Conservation (phyloP, 1,139 yeast genomes). For the Ogataea hybrid region DNA sequence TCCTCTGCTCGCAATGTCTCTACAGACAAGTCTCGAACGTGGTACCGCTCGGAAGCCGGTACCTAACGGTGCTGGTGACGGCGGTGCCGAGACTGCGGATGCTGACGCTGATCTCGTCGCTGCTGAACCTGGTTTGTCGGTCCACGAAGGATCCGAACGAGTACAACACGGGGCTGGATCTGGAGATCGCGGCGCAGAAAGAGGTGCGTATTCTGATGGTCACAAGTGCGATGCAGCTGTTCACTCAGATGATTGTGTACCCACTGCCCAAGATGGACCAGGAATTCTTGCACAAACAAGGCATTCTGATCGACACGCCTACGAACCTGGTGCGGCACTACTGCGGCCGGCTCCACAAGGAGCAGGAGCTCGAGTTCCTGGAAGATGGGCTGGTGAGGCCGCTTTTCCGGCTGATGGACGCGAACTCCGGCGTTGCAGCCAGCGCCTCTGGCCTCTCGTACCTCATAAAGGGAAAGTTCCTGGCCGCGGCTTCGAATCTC, state of each 20-base stretch:
- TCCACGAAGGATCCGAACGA: slow-evolving; percentile 35
- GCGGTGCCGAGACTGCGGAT: slow-evolving; percentile 47
- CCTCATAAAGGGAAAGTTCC: slow-evolving; percentile 28
- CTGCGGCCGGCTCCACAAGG: slow-evolving; percentile 52
- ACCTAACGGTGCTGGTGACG: slow-evolving; percentile 57
- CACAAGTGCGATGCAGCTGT: slow-evolving; percentile 58
- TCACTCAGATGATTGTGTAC: slow-evolving; percentile 61
- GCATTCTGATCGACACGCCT: slow-evolving; percentile 33
- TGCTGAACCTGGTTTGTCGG: slow-evolving; percentile 51
- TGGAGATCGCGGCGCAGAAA: slow-evolving; percentile 33
- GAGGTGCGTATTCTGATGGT: slow-evolving; percentile 55
- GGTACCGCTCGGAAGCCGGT: slow-evolving; percentile 53
- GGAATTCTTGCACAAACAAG: slow-evolving; percentile 42
- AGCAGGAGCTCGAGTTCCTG: slow-evolving; percentile 49
- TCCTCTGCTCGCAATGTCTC: slow-evolving; percentile 62
- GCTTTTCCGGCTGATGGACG: slow-evolving; percentile 41
- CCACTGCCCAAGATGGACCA: slow-evolving; percentile 56
- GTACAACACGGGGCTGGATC: slow-evolving; percentile 32
- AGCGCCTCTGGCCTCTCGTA: slow-evolving; percentile 21
- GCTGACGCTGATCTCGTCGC: slow-evolving; percentile 62
- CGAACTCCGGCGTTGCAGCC: slow-evolving; percentile 6
- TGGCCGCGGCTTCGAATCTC: slow-evolving; percentile 32
- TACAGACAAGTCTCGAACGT: slow-evolving; percentile 49
- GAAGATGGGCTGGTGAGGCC: slow-evolving; percentile 46
- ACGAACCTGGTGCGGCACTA: slow-evolving; percentile 50